These are phyloP conservation scores for Crithidia sp. DNA, from an alignment of 208 protist genomes.

Conservation along the genomic window DNA sequence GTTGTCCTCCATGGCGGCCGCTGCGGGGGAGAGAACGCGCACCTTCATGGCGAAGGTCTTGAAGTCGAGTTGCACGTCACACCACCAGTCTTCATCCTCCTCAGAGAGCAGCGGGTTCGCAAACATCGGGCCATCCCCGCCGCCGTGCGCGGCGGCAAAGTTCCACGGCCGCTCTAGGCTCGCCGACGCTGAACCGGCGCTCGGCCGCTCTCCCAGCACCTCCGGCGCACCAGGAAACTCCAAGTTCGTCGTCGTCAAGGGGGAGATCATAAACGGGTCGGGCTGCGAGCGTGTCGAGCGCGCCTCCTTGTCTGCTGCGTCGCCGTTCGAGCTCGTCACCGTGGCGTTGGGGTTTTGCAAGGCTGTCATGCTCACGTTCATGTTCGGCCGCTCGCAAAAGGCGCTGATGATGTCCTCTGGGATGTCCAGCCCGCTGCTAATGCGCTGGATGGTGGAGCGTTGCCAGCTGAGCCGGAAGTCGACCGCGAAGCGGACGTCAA, in stretches of 20 bases:
- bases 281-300: not conserved
- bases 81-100: constrained; percentile 34
- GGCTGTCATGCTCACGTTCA: constrained; percentile 8
- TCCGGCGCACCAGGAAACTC: not conserved
- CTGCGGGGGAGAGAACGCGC: constrained; percentile 54
- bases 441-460: constrained; percentile 41
- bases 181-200: not conserved
- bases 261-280: not conserved
- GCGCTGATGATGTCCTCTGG: constrained; percentile 71
- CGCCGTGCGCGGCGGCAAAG: not conserved
- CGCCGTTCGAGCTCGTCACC: not conserved
- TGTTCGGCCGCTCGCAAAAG: constrained; percentile 38
- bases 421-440: constrained; percentile 63
- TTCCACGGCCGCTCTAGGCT: constrained; percentile 9
- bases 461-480: constrained; percentile 62
- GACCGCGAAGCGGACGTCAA: constrained; percentile 55
- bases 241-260: not conserved
- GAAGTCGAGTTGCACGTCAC: constrained; percentile 57
- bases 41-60: constrained; percentile 69
- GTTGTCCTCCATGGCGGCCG: constrained; percentile 70
- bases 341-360: not conserved
- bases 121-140: not conserved
- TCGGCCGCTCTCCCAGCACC: not conserved
- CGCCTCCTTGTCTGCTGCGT: not conserved
- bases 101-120: not conserved